Evolutionary conservation across 495 filamentous ascomycete genomes (phyloP), one percentile per base, ranked within the genome.

Genomic region (Penicillium lividum): DNA sequence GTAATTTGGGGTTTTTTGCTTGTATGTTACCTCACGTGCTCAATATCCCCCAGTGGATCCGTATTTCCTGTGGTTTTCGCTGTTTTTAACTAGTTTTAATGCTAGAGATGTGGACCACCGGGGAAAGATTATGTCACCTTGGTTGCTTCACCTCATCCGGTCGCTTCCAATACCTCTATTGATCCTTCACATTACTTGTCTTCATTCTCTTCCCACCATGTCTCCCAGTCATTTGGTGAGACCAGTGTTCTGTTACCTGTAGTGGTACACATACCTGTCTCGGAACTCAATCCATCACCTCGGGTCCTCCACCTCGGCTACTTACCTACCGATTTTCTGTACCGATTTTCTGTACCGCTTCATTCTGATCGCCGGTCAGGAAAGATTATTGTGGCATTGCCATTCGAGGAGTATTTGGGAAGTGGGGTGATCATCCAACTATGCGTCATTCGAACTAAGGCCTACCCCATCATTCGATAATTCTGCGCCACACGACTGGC

Each of bases 401-500:
- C 45, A 43, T 22, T 49, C 40, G 49, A 53, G 33, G 30, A 53
- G 15, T 25, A 15, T n/a, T 27, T 46, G 28, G 56, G 62, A 60
- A 61, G 54, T 28, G 53, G 59, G 65, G 61, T 60, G 62, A 66
- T 59, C 67, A 64, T 54, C 60, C 67, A 66, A 63, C 55, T 54
- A 68, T 70, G 67, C 65, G 62, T 59, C 65, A 61, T 60, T 53
- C 60, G 60, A 64, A 64, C 56, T 70, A 69, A 55, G 65, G 51
- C 50, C 47, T 58, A 48, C 57, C 60, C 53, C 36, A 60, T 68
- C 62, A 68, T 57, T 61, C 58, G 54, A 63, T 49, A 16, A 57
- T 60, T 51, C 53, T 51, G 57, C 67, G 67, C 67, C 67, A 66
- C 67, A 57, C 53, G 55, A 54, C 58, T 59, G 60, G 59, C 45